Percentiles rank a stretch among this genome's conserved stretches.
Evolutionary conservation across 768 basidiomycete genomes (phyloP).

Genomic region (Suillus subaureus): DNA sequence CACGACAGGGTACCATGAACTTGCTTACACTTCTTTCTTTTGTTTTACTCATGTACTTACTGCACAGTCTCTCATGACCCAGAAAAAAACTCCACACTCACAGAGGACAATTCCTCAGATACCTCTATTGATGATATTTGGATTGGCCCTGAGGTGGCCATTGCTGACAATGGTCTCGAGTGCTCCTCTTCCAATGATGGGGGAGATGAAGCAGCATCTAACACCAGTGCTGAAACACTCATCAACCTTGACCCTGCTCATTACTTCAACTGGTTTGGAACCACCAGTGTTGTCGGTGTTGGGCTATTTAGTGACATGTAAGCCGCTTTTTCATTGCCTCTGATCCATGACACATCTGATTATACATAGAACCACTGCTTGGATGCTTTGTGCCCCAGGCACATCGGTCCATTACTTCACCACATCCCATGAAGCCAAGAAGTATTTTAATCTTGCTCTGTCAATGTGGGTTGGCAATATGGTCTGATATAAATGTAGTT

Average conservation of each 20-base stretch:
- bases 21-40: neutral
- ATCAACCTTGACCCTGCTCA: neutral
- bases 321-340: neutral
- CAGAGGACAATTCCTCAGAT: neutral
- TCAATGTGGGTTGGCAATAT: neutral
- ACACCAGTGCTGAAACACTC: neutral
- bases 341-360: neutral
- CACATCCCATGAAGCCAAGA: neutral
- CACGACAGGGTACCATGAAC: neutral
- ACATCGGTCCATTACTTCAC: neutral
- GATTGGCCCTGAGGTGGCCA: neutral
- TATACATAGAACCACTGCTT: neutral
- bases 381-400: neutral
- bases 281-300: neutral
- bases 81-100: neutral
- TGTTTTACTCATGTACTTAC: neutral
- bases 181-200: neutral
- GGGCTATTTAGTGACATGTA: neutral
- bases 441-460: neutral
- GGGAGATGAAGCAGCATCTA: neutral
- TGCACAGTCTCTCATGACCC: neutral
- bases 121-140: neutral
- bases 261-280: neutral
- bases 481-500: neutral
- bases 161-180: neutral